Evolutionary conservation across 169 alveolate species (phyloP).

Genomic region (Plasmodium cynomolgi): DNA sequence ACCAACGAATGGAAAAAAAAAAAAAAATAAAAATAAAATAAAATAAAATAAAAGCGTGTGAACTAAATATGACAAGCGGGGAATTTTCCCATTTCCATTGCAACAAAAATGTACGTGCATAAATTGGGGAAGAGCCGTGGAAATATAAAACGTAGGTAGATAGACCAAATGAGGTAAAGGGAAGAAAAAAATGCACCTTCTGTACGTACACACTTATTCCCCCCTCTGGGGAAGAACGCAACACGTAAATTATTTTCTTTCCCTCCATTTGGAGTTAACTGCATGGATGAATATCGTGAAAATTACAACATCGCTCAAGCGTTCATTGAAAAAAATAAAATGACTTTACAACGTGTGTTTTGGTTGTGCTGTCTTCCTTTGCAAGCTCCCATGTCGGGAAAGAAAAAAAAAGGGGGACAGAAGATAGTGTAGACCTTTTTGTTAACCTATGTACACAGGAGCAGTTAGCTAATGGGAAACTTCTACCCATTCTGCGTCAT

Average conservation of each 20-base stretch:
- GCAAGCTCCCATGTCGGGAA: not conserved
- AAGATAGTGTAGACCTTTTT: not conserved
- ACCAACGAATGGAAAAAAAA: not conserved
- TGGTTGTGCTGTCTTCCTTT: not conserved
- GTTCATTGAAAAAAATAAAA: not conserved
- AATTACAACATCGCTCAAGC: not conserved
- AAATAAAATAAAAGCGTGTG: not conserved
- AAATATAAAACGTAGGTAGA: not conserved
- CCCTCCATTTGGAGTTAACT: not conserved
- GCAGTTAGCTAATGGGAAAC: not conserved
- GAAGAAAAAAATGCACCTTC: not conserved
- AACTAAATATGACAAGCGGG: not conserved
- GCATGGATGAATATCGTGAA: not conserved
- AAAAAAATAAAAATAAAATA: no score
- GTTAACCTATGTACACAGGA: not conserved
- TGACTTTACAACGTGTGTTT: not conserved
- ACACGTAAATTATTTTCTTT: not conserved
- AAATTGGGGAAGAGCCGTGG: not conserved
- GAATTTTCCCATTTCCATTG: not conserved
- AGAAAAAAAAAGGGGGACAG: not conserved
- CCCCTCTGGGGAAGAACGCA: not conserved
- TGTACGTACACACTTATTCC: not conserved
- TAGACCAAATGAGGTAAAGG: not conserved
- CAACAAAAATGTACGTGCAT: not conserved
- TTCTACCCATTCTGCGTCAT: not conserved